Percentiles rank a stretch among this genome's conserved stretches.
These are phyloP conservation scores for Kokia cookei DNA, from an alignment of 441 rosid genomes.

Conservation along the genomic window DNA sequence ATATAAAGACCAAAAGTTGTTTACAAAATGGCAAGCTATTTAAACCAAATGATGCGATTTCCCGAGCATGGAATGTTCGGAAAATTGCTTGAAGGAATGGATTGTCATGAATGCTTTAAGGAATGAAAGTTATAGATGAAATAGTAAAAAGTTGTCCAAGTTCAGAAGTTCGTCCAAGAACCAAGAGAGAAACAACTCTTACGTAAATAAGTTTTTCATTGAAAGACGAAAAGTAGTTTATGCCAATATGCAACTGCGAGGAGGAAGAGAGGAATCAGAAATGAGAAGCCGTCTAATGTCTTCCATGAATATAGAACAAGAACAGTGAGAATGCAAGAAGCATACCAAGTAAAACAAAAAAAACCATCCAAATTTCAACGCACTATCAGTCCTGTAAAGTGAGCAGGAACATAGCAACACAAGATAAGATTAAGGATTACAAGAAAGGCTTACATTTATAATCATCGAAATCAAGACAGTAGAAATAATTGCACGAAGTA, in stretches of 20 bases:
- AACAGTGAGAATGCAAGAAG: not conserved
- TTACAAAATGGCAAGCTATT: no score
- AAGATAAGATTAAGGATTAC: not conserved
- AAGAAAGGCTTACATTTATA: not conserved
- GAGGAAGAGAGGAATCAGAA: slow-evolving; percentile 10
- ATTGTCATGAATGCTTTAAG: no score
- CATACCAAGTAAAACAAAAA: slow-evolving; percentile 79
- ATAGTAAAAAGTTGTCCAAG: no score
- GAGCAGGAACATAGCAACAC: not conserved
- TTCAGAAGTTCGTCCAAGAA: no score
- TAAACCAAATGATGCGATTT: no score
- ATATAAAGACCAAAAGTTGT: no score
- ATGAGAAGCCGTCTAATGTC: slow-evolving; percentile 3
- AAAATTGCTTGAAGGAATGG: no score
- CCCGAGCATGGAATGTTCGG: no score
- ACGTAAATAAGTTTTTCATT: no score
- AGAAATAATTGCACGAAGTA: not conserved
- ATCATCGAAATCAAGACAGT: not conserved
- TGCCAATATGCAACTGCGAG: slow-evolving; percentile 78
- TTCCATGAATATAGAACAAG: slow-evolving; percentile 12
- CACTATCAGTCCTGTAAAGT: slow-evolving; percentile 91
- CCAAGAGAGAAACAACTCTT: no score
- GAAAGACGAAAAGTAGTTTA: no score
- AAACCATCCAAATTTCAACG: slow-evolving; percentile 90
- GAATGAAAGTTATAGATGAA: no score